Conservation (phyloP, 2,329 filamentous ascomycete species). For the Lecanicillium sp. region DNA sequence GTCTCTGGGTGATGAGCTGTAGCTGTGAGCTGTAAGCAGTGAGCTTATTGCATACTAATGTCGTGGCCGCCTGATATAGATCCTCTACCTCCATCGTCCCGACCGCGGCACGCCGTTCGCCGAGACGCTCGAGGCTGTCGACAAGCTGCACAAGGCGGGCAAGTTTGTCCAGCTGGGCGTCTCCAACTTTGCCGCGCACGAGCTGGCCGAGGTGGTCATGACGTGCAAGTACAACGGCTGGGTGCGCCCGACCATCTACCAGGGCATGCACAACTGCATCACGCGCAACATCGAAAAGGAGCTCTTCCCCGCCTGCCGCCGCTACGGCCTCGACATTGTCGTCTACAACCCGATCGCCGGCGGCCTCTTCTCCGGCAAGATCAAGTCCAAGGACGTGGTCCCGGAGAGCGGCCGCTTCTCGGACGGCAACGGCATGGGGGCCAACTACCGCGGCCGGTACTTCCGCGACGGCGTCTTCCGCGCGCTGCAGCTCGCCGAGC, state of each 20-base stretch:
- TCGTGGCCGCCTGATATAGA: slow-evolving; percentile 19
- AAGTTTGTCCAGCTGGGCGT: slow-evolving; percentile 78
- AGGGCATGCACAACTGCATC: slow-evolving; percentile 83
- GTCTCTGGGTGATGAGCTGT: not conserved
- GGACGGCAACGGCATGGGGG: slow-evolving; percentile 46
- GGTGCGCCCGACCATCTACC: slow-evolving; percentile 79
- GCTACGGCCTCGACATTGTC: slow-evolving; percentile 73
- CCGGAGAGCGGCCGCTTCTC: slow-evolving; percentile 67
- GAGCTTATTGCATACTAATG: too few relatives aligned
- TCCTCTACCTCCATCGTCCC: slow-evolving; percentile 34
- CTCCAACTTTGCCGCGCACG: slow-evolving; percentile 80
- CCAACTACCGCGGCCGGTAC: slow-evolving; percentile 61
- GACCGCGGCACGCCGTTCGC: slow-evolving; percentile 66
- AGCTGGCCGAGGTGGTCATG: slow-evolving; percentile 79
- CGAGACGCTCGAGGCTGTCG: slow-evolving; percentile 69
- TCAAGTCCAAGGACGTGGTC: slow-evolving; percentile 57
- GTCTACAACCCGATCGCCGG: slow-evolving; percentile 79
- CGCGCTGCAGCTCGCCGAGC: slow-evolving; percentile 62
- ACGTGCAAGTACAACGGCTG: slow-evolving; percentile 73
- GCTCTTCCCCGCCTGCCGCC: slow-evolving; percentile 64
- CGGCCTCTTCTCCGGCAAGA: slow-evolving; percentile 74
- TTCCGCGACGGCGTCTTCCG: slow-evolving; percentile 60
- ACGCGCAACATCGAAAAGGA: slow-evolving; percentile 70
- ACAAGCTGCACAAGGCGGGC: slow-evolving; percentile 78
- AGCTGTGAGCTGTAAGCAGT: too few relatives aligned